Conservation (phyloP, 768 basidiomycete species). For the Boletus rubescentipes region DNA sequence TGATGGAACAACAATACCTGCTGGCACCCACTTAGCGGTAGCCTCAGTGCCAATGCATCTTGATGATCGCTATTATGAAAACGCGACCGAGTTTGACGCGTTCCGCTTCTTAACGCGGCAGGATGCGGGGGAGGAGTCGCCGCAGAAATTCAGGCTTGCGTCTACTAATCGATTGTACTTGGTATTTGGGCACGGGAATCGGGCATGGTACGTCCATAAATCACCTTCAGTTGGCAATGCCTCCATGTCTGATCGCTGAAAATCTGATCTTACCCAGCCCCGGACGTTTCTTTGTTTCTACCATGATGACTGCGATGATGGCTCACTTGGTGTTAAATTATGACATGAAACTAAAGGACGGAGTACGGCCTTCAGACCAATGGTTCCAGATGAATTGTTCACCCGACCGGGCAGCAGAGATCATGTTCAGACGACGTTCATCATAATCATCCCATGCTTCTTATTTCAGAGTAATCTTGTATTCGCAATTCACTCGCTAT, state of each 20-base stretch:
- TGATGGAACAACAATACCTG: conserved; percentile 38
- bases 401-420: conserved; percentile 36
- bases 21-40: conserved; percentile 37
- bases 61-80: conserved; percentile 42
- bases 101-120: conserved; percentile 39
- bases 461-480: conserved; percentile 11
- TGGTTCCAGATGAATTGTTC: conserved; percentile 36
- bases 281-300: conserved; percentile 43
- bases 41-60: conserved; percentile 35
- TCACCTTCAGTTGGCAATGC: background rate
- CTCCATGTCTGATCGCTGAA: conserved; percentile 1
- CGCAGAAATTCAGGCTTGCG: conserved; percentile 29
- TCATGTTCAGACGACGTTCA: conserved; percentile 37
- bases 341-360: conserved; percentile 38
- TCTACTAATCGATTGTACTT: conserved; percentile 35
- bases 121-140: conserved; percentile 22
- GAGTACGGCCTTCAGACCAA: conserved; percentile 34
- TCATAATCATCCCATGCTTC: conserved; percentile 8
- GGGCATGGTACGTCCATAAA: conserved; percentile 33
- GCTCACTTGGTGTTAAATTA: conserved; percentile 42
- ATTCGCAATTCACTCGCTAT: conserved; percentile 3
- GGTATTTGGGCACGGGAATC: conserved; percentile 35
- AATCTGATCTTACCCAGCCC: conserved; percentile 30
- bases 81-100: conserved; percentile 41
- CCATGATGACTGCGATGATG: conserved; percentile 40